Evolutionary conservation across 2,329 filamentous ascomycete species (phyloP).

Genomic region (Cercospora sp.): DNA sequence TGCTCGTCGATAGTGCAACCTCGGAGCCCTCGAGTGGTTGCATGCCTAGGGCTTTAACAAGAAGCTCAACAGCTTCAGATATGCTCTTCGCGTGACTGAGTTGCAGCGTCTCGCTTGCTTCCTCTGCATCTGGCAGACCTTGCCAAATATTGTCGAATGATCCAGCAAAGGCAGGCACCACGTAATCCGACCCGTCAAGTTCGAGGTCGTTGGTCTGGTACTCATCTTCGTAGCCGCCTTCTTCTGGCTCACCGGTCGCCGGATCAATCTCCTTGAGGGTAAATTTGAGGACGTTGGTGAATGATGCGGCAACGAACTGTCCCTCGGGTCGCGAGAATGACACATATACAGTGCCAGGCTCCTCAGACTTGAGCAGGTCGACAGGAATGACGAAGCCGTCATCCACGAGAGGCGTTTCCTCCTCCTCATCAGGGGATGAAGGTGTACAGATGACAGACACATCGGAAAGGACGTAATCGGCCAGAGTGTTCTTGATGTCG

Average conservation of each 20-base stretch:
- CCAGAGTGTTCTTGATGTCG: conserved; percentile 95
- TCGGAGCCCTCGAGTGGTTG: conserved; percentile 95
- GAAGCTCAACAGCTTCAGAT: conserved; percentile 90
- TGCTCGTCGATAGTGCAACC: conserved; percentile 80
- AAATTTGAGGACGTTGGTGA: conserved; percentile 93
- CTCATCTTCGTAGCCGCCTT: conserved; percentile 91
- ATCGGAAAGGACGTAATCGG: conserved; percentile 85
- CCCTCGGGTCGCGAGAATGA: conserved; percentile 84
- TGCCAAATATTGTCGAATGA: conserved; percentile 97
- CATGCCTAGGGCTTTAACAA: conserved; percentile 81
- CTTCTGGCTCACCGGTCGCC: conserved; percentile 87
- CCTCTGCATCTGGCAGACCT: conserved; percentile 69
- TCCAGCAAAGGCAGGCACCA: conserved; percentile 88
- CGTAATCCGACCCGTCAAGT: conserved; percentile 86
- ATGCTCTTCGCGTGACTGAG: conserved; percentile 88
- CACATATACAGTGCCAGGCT: conserved; percentile 91
- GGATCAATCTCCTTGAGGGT: conserved; percentile 98
- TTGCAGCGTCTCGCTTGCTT: conserved; percentile 87
- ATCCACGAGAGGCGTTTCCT: conserved; percentile 76
- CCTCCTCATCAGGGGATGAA: conserved; percentile 78
- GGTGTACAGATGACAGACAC: conserved; percentile 81
- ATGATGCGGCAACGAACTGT: conserved; percentile 73
- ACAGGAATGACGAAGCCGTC: conserved; percentile 86
- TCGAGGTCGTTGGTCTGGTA: conserved; percentile 96
- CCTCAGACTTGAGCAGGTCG: conserved; percentile 76